Base-by-base conservation (phyloP, 768 basidiomycete genomes). In the Boletus patriciae region DNA sequence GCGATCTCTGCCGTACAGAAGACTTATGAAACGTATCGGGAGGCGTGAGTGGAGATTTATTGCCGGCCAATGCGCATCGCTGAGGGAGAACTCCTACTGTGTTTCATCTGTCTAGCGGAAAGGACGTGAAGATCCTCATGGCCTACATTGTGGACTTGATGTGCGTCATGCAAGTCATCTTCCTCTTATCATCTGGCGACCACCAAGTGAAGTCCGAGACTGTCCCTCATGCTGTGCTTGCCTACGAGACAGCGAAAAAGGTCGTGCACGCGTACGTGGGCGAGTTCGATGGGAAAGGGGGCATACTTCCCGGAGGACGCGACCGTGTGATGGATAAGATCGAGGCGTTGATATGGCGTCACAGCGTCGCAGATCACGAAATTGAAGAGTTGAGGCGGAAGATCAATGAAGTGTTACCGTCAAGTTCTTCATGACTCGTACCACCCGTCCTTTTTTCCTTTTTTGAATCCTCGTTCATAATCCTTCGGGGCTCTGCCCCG, bases 121-220 rank as follows among this genome's bases (percentile, higher is more conserved):
- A 33, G 25, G 50, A 52, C 19, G 62, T 55, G 19, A 63, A 52
- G 18, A 19, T 60, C n/a, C 29, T 63, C 25, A 63, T 63, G 50
- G 50, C 27, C 25, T 63, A 52, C 43, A 55, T 60, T 25, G 45
- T 63, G 4, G 46, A 64, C 47, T n/a, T 63, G 29, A 50, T 60
- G 18, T 63, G 52, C 27, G 44, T 60, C 54, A 64, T 63, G 62
- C 62, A 64, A 33, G 40, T 29, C 7, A 8, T 60, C 25, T 63
- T 52, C 31, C 29, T 59, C 44, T 7, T 64, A 11, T 33, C 51
- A 1, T 16, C 44, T 0, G 34, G 43, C 12, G 10, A 21, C 3
- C 43, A 13, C 0, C 25, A 25, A 25, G 46, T 63, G 36, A 64
- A 44, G 9, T 1, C 13, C 6, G 3, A 44, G 36, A 45, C 23